A percentile compares a stretch with the other conserved stretches of the same genome.
Evolutionary conservation across 768 basidiomycete species (phyloP).

Genomic region (Cystobasidium tubakii): DNA sequence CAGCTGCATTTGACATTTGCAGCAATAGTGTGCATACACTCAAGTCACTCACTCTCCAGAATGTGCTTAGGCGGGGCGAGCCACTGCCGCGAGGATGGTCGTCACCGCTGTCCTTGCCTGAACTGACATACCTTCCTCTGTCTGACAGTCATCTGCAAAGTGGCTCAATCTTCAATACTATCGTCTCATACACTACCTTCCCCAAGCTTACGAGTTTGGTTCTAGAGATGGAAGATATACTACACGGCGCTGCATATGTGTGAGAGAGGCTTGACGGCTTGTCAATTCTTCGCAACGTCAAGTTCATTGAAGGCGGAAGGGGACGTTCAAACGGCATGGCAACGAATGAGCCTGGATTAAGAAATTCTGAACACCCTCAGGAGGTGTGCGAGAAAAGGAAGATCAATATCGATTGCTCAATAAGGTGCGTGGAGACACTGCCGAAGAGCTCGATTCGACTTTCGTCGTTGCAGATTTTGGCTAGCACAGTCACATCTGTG

Average conservation of each 20-base stretch:
- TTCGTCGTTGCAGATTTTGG: not conserved
- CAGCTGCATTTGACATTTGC: not conserved
- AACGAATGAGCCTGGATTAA: not conserved
- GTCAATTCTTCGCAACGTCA: not conserved
- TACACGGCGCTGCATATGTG: not conserved
- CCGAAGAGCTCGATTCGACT: too few species aligned
- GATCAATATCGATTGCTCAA: not conserved
- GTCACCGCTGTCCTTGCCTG: not conserved
- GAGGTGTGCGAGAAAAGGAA: not conserved
- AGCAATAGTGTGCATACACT: not conserved
- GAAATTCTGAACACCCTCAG: not conserved
- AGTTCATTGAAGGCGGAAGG: not conserved
- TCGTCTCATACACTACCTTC: not conserved
- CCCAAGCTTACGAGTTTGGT: not conserved
- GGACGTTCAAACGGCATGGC: too few species aligned
- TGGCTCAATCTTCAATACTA: not conserved
- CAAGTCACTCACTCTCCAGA: not conserved
- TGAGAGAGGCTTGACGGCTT: not conserved
- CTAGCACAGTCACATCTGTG: not conserved
- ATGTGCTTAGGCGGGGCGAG: not conserved
- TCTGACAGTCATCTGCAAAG: not conserved
- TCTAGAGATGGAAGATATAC: conserved; percentile 9
- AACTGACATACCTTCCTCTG: not conserved
- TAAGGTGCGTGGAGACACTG: too few species aligned
- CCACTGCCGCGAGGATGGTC: not conserved